Evolutionary conservation across 1,284 basidiomycete genomes (phyloP).

Genomic region (Ustilago cynodontis): DNA sequence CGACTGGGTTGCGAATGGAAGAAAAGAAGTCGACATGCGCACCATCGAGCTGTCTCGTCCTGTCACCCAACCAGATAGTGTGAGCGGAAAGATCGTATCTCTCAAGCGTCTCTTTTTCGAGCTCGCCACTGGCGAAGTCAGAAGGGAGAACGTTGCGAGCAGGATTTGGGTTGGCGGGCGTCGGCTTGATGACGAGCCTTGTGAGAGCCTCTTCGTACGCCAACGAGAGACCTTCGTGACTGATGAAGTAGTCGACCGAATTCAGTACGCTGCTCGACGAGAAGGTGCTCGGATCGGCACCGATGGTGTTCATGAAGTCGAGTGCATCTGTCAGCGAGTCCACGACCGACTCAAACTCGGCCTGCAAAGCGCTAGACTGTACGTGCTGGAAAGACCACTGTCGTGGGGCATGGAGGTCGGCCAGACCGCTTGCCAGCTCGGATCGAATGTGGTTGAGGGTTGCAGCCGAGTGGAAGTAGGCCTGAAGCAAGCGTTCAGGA

Average conservation of each 20-base stretch:
- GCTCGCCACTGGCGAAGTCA: slow-evolving; percentile 27
- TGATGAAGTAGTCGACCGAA: slow-evolving; percentile 94
- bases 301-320: slow-evolving; percentile 91
- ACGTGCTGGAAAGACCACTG: slow-evolving; percentile 95
- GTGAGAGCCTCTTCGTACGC: slow-evolving; percentile 94
- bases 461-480: slow-evolving; percentile 94
- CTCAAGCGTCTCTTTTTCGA: slow-evolving; percentile 35
- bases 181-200: slow-evolving; percentile 71
- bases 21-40: slow-evolving; percentile 86
- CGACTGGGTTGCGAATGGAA: slow-evolving; percentile 94
- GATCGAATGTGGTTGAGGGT: slow-evolving; percentile 93
- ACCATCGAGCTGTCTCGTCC: slow-evolving; percentile 90
- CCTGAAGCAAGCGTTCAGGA: slow-evolving; percentile 84
- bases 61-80: slow-evolving; percentile 96
- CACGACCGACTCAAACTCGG: slow-evolving; percentile 86
- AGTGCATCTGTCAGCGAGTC: slow-evolving; percentile 88
- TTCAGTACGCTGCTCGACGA: slow-evolving; percentile 79
- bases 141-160: slow-evolving; percentile 38
- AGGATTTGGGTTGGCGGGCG: slow-evolving; percentile 26
- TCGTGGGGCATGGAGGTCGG: slow-evolving; percentile 84
- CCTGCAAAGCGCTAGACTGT: slow-evolving; percentile 80
- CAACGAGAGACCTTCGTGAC: slow-evolving; percentile 93
- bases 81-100: slow-evolving; percentile 89
- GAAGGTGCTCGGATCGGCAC: slow-evolving; percentile 73
- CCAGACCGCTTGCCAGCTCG: slow-evolving; percentile 89